Percentiles rank a stretch among this genome's conserved stretches.
phyloP scores from a whole-genome alignment of 2,329 filamentous ascomycete species.

The Aureobasidium vineae region DNA sequence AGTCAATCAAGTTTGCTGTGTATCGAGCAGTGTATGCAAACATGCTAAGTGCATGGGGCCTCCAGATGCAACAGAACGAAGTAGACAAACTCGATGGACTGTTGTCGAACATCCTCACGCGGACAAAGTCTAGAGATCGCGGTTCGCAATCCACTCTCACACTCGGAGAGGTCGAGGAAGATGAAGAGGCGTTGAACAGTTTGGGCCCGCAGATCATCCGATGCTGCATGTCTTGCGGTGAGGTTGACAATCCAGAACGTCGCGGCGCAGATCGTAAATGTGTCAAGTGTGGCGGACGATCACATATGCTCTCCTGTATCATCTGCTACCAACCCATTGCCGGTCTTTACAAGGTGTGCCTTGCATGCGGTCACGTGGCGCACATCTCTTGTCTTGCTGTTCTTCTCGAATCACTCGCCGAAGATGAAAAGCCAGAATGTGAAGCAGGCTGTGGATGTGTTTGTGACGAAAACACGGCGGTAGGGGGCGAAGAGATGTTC shows the following conservation, averaged over 20 bases:
- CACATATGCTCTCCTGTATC: conserved; percentile 26
- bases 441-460: conserved; percentile 28
- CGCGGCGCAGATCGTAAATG: conserved; percentile 18
- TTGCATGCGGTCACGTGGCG: conserved; percentile 28
- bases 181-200: neutral
- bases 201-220: conserved; percentile 15
- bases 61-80: conserved; percentile 56
- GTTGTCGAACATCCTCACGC: conserved; percentile 37
- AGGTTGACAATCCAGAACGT: neutral
- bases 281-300: conserved; percentile 9
- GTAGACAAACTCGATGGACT: conserved; percentile 57
- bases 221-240: conserved; percentile 27
- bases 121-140: conserved; percentile 12
- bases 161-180: conserved; percentile 6
- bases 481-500: conserved; percentile 12
- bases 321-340: conserved; percentile 28
- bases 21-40: conserved; percentile 60
- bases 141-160: conserved; percentile 27
- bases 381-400: conserved; percentile 27
- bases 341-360: conserved; percentile 29
- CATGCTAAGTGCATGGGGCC: conserved; percentile 58
- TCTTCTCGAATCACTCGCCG: conserved; percentile 22
- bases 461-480: conserved; percentile 17
- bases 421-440: conserved; percentile 25
- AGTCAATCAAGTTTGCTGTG: conserved; percentile 49